These are phyloP conservation scores for Chenopodium quinoa DNA, from an alignment of 148 eudicot genomes.

Conservation along the genomic window DNA sequence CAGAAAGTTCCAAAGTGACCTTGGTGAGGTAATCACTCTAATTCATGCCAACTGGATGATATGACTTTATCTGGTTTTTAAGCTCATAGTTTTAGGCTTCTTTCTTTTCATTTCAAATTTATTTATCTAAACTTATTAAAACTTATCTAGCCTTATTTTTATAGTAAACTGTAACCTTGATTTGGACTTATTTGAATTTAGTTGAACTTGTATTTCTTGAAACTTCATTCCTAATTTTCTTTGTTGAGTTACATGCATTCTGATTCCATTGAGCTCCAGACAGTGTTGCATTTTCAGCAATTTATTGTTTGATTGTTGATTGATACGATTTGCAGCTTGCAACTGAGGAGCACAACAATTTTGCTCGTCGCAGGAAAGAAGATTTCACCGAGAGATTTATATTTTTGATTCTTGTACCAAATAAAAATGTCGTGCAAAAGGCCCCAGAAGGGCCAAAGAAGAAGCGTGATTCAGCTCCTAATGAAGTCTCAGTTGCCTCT, in stretches of 20 bases:
- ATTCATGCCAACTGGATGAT: not conserved
- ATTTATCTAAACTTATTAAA: not conserved
- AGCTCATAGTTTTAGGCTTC: not conserved
- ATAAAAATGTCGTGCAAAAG: conserved; percentile 63
- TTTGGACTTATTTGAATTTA: too few species aligned
- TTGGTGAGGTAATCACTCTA: conserved; percentile 73
- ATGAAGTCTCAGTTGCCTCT: conserved; percentile 38
- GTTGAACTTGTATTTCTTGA: not conserved
- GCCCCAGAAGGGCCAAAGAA: conserved; percentile 60
- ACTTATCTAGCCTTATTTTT: not conserved
- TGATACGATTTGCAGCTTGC: conserved; percentile 56
- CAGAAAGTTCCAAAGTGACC: conserved; percentile 62
- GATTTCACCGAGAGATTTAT: conserved; percentile 61
- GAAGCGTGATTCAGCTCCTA: conserved; percentile 38
- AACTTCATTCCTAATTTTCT: not conserved
- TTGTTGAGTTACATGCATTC: not conserved
- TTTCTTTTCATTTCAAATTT: not conserved
- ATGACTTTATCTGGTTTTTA: not conserved
- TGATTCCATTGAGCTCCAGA: not conserved
- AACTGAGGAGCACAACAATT: conserved; percentile 68
- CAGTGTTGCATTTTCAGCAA: not conserved
- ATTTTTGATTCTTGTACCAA: conserved; percentile 68
- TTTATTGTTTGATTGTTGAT: not conserved
- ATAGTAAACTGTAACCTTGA: not conserved
- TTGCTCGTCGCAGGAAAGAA: conserved; percentile 29